Percentiles rank a stretch among this genome's conserved stretches.
These are phyloP conservation scores for Aureobasidium sp. DNA, from an alignment of 2,329 filamentous ascomycete genomes.

Conservation along the genomic window DNA sequence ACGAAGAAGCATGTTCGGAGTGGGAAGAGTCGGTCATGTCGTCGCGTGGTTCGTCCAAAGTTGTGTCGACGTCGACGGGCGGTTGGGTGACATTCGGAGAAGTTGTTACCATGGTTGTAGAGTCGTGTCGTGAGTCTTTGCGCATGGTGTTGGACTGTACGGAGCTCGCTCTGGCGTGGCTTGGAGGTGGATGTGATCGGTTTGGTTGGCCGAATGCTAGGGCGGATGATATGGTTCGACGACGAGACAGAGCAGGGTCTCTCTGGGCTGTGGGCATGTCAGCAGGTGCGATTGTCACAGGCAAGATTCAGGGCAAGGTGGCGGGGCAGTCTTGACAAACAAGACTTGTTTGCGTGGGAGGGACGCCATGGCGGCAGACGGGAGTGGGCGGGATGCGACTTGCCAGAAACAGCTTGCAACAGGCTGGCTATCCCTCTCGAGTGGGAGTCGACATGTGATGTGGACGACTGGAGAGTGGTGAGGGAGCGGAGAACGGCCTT, in stretches of 20 bases:
- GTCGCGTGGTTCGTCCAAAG: constrained; percentile 56
- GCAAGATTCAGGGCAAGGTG: not conserved
- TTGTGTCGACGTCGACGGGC: constrained; percentile 44
- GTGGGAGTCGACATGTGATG: constrained; percentile 60
- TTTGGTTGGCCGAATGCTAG: not conserved
- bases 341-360: not conserved
- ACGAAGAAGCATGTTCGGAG: constrained; percentile 55
- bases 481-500: constrained; percentile 52
- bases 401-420: constrained; percentile 50
- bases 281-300: not conserved
- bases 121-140: constrained; percentile 25
- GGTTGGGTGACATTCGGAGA: constrained; percentile 33
- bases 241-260: constrained; percentile 8
- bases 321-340: not conserved
- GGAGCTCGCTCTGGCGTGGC: constrained; percentile 40
- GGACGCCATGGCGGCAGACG: not conserved
- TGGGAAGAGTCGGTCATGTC: constrained; percentile 47
- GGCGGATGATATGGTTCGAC: constrained; percentile 10
- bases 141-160: constrained; percentile 31
- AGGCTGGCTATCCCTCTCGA: constrained; percentile 69
- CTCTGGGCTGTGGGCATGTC: not conserved
- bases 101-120: constrained; percentile 22
- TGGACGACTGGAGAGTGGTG: constrained; percentile 64
- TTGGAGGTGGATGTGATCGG: constrained; percentile 20
- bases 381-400: not conserved